Evolutionary conservation across 345 rosid genomes (phyloP).

Genomic region (sweet orange (Citrus sinensis)): DVS_A1.0 CM039165.1:29400501-29401000

Average conservation of each 20-base stretch:
- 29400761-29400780: constrained; percentile 49
- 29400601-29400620: constrained; percentile 21
- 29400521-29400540: constrained; percentile 19
- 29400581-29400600: constrained; percentile 16
- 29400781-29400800: background rate
- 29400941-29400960: no score
- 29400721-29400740: constrained; percentile 93
- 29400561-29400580: constrained; percentile 84
- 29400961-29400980: no score
- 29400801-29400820: background rate
- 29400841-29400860: background rate
- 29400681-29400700: constrained; percentile 66
- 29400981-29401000: no score
- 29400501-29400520: constrained; percentile 23
- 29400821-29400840: background rate
- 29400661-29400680: constrained; percentile 2
- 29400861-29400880: background rate
- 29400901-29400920: background rate
- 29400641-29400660: background rate
- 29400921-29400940: no score
- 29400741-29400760: constrained; percentile 87
- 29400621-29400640: background rate
- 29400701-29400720: constrained; percentile 87
- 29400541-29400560: constrained; percentile 36
- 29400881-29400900: background rate